phyloP scores from a whole-genome alignment of 495 filamentous ascomycete genomes.

The Acidiella bohemica region DNA sequence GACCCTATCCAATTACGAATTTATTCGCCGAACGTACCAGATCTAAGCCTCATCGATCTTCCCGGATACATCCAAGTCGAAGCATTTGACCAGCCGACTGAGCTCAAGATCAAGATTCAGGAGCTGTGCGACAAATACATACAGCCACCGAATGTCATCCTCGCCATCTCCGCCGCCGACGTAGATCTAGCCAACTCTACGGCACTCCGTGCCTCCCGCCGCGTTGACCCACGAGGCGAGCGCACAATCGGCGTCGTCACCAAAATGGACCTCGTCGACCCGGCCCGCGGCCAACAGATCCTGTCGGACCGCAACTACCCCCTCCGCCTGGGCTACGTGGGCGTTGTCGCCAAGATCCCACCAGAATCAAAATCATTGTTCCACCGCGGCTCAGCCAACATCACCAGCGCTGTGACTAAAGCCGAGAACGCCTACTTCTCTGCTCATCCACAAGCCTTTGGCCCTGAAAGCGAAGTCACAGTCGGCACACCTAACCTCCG shows the following conservation, averaged over 20 bases:
- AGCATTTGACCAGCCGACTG: constrained; percentile 74
- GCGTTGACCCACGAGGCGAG: constrained; percentile 89
- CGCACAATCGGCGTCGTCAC: constrained; percentile 95
- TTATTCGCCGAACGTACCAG: constrained; percentile 87
- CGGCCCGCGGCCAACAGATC: constrained; percentile 61
- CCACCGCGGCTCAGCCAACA: constrained; percentile 67
- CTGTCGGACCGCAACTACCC: constrained; percentile 86
- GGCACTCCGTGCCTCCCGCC: constrained; percentile 73
- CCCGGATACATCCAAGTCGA: constrained; percentile 96
- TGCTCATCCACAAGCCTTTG: constrained; percentile 67
- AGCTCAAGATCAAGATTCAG: constrained; percentile 89
- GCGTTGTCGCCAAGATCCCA: constrained; percentile 73
- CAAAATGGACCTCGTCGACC: constrained; percentile 96
- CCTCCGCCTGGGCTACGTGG: constrained; percentile 89
- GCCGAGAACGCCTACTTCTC: constrained; percentile 87
- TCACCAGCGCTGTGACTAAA: constrained; percentile 65
- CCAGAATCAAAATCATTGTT: constrained; percentile 63
- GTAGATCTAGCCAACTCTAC: constrained; percentile 96
- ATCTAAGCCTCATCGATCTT: constrained; percentile 90
- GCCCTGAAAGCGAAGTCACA: constrained; percentile 50
- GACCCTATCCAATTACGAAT: constrained; percentile 94
- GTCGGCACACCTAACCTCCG: constrained; percentile 77
- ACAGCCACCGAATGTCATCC: constrained; percentile 84
- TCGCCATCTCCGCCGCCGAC: constrained; percentile 95
- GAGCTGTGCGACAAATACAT: constrained; percentile 99